A percentile compares a stretch with the other conserved stretches of the same genome.
These are phyloP conservation scores for Xylaria sp. DNA, from an alignment of 495 filamentous ascomycete genomes.

Conservation along the genomic window DNA sequence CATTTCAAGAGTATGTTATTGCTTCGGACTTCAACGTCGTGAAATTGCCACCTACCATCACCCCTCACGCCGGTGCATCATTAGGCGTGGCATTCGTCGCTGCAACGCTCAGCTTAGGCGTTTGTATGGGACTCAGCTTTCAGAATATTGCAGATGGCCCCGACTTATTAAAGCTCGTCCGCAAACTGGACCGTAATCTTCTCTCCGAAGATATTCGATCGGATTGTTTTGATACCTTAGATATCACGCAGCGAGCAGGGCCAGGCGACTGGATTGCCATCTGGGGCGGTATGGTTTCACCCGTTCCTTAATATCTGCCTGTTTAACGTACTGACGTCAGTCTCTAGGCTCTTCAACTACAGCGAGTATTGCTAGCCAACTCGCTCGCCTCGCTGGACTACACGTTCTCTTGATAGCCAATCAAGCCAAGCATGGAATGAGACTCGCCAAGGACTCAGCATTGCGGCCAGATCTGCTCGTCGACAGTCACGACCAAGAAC, in stretches of 20 bases:
- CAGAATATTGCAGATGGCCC: constrained; percentile 55
- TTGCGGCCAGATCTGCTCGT: constrained; percentile 61
- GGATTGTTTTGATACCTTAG: constrained; percentile 57
- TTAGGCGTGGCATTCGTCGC: constrained; percentile 71
- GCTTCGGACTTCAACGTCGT: constrained; percentile 69
- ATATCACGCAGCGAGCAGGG: constrained; percentile 51
- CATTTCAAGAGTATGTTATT: constrained; percentile 73
- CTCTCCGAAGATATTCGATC: constrained; percentile 60
- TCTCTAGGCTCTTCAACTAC: constrained; percentile 65
- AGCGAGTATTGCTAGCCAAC: constrained; percentile 64
- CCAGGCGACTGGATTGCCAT: constrained; percentile 70
- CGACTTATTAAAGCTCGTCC: constrained; percentile 56
- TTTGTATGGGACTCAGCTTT: constrained; percentile 69
- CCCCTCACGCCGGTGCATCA: constrained; percentile 61
- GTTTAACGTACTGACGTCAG: constrained; percentile 12
- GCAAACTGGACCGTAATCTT: constrained; percentile 41
- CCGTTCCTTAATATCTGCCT: neutral
- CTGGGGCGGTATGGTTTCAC: constrained; percentile 63
- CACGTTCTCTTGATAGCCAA: constrained; percentile 66
- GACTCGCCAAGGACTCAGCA: constrained; percentile 58
- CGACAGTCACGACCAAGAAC: constrained; percentile 63
- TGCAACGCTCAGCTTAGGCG: constrained; percentile 62
- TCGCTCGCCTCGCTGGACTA: constrained; percentile 65
- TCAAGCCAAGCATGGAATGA: constrained; percentile 64
- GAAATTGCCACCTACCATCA: constrained; percentile 56